Conservation (phyloP, 345 rosid genomes). For the Hevea brasiliensis region DNA sequence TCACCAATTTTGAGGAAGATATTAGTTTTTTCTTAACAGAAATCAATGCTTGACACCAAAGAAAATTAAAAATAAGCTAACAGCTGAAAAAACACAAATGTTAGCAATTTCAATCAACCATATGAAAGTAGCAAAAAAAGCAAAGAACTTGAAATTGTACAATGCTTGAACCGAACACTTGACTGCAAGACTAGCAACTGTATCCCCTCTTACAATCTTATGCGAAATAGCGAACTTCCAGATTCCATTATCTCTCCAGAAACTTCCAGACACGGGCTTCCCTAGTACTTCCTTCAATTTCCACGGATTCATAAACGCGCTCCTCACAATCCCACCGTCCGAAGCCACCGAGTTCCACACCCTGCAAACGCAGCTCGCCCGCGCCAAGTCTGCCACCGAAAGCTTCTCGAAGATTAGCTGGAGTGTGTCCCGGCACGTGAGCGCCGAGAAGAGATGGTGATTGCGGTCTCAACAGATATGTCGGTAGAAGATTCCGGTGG, state of each 20-base stretch:
- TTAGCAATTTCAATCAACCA: neutral
- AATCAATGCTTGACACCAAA: neutral
- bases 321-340: constrained; percentile 45
- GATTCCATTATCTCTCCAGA: constrained; percentile 80
- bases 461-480: neutral
- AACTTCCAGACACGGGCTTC: constrained; percentile 46
- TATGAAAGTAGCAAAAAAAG: neutral
- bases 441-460: constrained; percentile 49
- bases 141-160: neutral
- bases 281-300: constrained; percentile 61
- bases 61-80: no score
- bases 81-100: neutral
- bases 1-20: neutral
- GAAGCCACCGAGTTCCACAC: constrained; percentile 60
- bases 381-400: constrained; percentile 59
- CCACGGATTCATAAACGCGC: constrained; percentile 66
- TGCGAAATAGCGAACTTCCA: constrained; percentile 80
- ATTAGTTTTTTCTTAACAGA: neutral
- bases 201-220: constrained; percentile 58
- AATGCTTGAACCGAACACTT: constrained; percentile 86
- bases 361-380: constrained; percentile 79
- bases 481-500: neutral
- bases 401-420: constrained; percentile 61
- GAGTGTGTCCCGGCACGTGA: constrained; percentile 61
- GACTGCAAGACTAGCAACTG: constrained; percentile 73